Percentiles rank a stretch among this genome's conserved stretches.
These are phyloP conservation scores for Cyberlindnera mrakii DNA, from an alignment of 805 yeast genomes.

Conservation along the genomic window DNA sequence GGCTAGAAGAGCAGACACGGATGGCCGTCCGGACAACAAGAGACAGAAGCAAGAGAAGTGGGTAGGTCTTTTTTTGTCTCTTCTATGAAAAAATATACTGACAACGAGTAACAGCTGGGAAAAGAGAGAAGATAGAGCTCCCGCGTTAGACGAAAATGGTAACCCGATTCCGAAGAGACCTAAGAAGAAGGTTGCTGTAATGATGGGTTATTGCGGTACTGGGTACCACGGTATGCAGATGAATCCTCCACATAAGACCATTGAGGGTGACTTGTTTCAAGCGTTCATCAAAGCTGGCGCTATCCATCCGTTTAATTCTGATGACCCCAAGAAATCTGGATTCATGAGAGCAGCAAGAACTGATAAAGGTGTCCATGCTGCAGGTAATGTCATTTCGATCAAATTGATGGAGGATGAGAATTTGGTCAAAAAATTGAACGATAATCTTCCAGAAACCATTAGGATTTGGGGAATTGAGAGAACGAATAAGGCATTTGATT, in stretches of 20 bases:
- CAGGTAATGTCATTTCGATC: slow-evolving; percentile 83
- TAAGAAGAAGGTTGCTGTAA: slow-evolving; percentile 82
- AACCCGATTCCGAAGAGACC: slow-evolving; percentile 65
- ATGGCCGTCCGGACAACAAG: slow-evolving; percentile 15
- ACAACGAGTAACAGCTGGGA: slow-evolving; percentile 12
- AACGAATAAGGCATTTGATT: slow-evolving; percentile 86
- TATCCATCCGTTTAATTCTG: slow-evolving; percentile 77
- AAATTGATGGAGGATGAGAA: slow-evolving; percentile 81
- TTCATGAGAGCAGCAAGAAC: slow-evolving; percentile 86
- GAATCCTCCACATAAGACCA: slow-evolving; percentile 82
- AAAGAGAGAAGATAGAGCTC: slow-evolving; percentile 17
- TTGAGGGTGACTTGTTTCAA: slow-evolving; percentile 81
- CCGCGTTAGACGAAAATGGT: slow-evolving; percentile 53
- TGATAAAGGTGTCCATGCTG: slow-evolving; percentile 97
- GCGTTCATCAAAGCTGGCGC: slow-evolving; percentile 88
- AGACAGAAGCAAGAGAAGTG: slow-evolving; percentile 21
- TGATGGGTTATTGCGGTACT: slow-evolving; percentile 93
- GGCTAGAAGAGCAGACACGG: slow-evolving; percentile 23
- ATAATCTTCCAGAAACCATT: slow-evolving; percentile 73
- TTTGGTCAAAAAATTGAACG: slow-evolving; percentile 61
- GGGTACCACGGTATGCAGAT: slow-evolving; percentile 96
- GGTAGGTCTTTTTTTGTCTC: slow-evolving; percentile 15
- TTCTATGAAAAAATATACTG: slow-evolving; percentile 2
- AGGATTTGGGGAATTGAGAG: slow-evolving; percentile 91
- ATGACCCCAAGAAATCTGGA: slow-evolving; percentile 81